Evolutionary conservation across 768 basidiomycete species (phyloP), one percentile per base, ranked within the genome.

Genomic region (Pholiota conissans): DNA sequence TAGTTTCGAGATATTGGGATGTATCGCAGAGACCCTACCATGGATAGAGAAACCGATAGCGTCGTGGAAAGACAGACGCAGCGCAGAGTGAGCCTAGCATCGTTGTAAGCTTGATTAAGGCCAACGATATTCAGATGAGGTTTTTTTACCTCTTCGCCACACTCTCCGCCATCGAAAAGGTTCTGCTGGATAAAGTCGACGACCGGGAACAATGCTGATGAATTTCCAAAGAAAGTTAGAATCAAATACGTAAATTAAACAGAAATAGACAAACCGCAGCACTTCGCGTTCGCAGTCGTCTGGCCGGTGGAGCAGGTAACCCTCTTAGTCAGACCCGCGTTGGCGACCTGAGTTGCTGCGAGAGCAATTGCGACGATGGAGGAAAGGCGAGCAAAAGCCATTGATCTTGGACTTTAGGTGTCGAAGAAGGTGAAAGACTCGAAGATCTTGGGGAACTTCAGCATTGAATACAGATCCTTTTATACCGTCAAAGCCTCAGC

Each of bases 101-200:
- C 10, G 13, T 32, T 35, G 27, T 20, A 6, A 55, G 29, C 14
- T n/a, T 14, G 16, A n/a, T 11, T 3, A 10, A 26, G 24, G 11
- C 13, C 9, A 26, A n/a, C n/a, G n/a, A 16, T n/a, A 14, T 16
- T 26, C 34, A 14, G 40, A 52, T 24, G 24, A 39, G 16, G 3
- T 58, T 30, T 61, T 66, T 52, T 67, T 6, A 69, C 70, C 49
- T 69, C 67, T 58, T 72, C 71, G 29, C 71, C 70, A 50, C 73
- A 74, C 55, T 71, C 65, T 26, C 67, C 68, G 27, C 62, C 62
- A 29, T 72, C 68, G 65, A 73, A 73, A 20, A 74, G 65, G 46
- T 65, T 69, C 22, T 62, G 47, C 56, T 73, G 71, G 26, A 74
- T 57, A 53, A 69, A 63, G 62, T 71, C 56, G 20, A 66, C 62